Evolutionary conservation across 306 rosid species (phyloP), one percentile per base, ranked within the genome.

Genomic region (Trifolium dubium): DNA sequence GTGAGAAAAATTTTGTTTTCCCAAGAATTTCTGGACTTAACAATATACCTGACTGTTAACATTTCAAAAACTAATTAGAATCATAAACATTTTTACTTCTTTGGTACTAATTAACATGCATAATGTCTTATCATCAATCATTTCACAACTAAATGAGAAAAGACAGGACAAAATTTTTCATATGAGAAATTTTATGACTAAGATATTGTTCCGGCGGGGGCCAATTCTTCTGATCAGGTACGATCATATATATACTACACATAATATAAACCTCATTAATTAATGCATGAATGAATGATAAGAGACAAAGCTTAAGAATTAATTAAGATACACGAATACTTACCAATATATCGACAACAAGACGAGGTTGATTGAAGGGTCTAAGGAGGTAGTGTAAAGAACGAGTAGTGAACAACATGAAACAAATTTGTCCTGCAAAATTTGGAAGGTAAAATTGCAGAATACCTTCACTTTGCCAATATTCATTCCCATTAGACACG

Each of bases 281-380:
- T 23, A 23, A 23, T 23, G 23, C 23, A 23, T 55, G 23, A 9
- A 49, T 49, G 19, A 23, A 49, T 49, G 55, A 49, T 15, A 17
- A 15, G 2, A 46, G 8, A 4, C 3, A 54, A 8, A 2, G 12
- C n/a, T 6, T 50, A 14, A 23, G 23, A 23, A 23, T 23, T 23
- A 23, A 23, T 23, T 23, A 23, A 54, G 44, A 40, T 40, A 40
- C 10, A 35, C 35, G 30, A n/a, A 7, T 46, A 73, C 74, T 35
- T 56, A 79, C 86, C 40, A 82, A 32, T 7, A 78, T 63, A 60
- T 78, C 83, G 29, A 43, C 35, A 46, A 78, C 67, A 31, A 82
- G 4, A 56, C 71, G 86, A 74, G 86, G 86, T 51, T 69, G 86
- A 67, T 64, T 23, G 10, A 82, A 30, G 64, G 80, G 86, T 69